A percentile compares a stretch with the other conserved stretches of the same genome.
Conservation (phyloP, 305 asterid genomes). For the Stenogyne calaminthoides region DNA sequence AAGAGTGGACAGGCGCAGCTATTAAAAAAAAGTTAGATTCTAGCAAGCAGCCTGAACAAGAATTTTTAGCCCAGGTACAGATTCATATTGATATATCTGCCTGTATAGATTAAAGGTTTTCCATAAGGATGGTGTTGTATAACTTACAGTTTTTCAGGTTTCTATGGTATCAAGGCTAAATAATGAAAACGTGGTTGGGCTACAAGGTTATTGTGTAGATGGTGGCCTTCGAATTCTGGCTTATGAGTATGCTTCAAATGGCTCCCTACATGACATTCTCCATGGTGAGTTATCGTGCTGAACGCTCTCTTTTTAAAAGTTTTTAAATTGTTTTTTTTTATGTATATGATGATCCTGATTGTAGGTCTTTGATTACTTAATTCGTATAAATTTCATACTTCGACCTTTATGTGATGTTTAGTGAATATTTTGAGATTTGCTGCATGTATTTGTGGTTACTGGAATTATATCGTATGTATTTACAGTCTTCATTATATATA, state of each 20-base stretch:
- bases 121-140: constrained; percentile 1
- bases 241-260: constrained; percentile 72
- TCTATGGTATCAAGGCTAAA: constrained; percentile 84
- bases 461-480: neutral
- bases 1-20: constrained; percentile 64
- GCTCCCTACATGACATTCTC: constrained; percentile 83
- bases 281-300: constrained; percentile 54
- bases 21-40: constrained; percentile 77
- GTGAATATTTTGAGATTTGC: neutral
- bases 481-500: constrained; percentile 1
- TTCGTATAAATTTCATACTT: neutral
- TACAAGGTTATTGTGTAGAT: constrained; percentile 76
- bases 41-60: constrained; percentile 85
- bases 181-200: constrained; percentile 68
- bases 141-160: constrained; percentile 46
- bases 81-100: constrained; percentile 14
- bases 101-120: constrained; percentile 14
- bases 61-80: constrained; percentile 66
- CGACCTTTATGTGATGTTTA: neutral
- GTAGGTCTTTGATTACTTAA: neutral
- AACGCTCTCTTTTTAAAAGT: constrained; percentile 2
- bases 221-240: constrained; percentile 74
- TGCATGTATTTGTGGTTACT: neutral
- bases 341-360: neutral
- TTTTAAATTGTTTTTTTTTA: neutral